Conservation (phyloP, 2,329 filamentous ascomycete species). For the Phialemoniopsis sp. region DNA sequence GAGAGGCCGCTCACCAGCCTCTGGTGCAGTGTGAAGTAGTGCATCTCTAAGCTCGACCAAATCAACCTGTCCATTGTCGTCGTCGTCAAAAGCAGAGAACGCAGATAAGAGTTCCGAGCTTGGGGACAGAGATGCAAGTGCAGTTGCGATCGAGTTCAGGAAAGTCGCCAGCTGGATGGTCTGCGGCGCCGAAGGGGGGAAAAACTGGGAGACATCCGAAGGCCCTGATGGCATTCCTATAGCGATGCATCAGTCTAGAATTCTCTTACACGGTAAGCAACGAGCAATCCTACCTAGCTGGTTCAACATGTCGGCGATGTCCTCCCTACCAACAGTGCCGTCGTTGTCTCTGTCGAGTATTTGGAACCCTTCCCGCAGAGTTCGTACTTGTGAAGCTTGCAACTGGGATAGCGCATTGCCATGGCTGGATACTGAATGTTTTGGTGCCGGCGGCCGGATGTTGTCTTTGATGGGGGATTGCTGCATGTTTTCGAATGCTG, state of each 20-base stretch:
- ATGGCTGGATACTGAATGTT: slow-evolving; percentile 25
- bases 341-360: slow-evolving; percentile 88
- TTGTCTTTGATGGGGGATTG: slow-evolving; percentile 21
- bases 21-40: slow-evolving; percentile 75
- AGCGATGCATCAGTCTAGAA: background rate
- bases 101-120: slow-evolving; percentile 80
- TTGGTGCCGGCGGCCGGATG: slow-evolving; percentile 9
- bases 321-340: slow-evolving; percentile 74
- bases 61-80: slow-evolving; percentile 91
- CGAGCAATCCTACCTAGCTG: slow-evolving; percentile 61
- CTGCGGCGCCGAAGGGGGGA: slow-evolving; percentile 66
- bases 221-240: slow-evolving; percentile 69
- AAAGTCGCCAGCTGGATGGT: slow-evolving; percentile 83
- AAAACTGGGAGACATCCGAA: slow-evolving; percentile 74
- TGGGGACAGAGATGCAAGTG: slow-evolving; percentile 71
- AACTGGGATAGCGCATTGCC: slow-evolving; percentile 64
- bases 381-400: slow-evolving; percentile 77
- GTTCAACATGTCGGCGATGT: slow-evolving; percentile 81
- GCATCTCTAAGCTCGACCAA: slow-evolving; percentile 78
- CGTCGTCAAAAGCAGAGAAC: slow-evolving; percentile 92
- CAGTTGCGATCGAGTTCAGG: slow-evolving; percentile 73
- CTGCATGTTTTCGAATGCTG: slow-evolving; percentile 22
- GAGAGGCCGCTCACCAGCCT: slow-evolving; percentile 62
- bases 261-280: background rate
- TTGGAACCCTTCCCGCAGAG: slow-evolving; percentile 88